phyloP scores from a whole-genome alignment of 306 rosid species.

The Dalbergia cultrata region DNA sequence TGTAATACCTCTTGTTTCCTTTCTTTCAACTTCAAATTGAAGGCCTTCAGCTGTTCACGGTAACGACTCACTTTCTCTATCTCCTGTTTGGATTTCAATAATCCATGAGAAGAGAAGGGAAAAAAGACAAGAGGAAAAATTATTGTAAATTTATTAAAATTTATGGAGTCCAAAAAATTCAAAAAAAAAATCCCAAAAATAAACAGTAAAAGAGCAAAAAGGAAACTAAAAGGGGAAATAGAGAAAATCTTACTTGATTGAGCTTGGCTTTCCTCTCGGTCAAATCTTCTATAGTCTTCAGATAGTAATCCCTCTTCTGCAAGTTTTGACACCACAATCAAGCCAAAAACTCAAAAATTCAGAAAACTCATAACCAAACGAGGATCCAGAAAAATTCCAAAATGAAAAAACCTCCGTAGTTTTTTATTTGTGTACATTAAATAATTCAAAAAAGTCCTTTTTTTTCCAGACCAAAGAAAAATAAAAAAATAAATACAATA shows the following conservation, averaged over 20 bases:
- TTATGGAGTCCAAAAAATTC: background rate
- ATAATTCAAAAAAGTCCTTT: background rate
- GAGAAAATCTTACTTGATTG: constrained; percentile 49
- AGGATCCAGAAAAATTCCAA: background rate
- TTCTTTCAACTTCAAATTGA: constrained; percentile 51
- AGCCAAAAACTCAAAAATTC: constrained; percentile 32
- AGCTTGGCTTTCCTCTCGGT: constrained; percentile 35
- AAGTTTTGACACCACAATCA: background rate
- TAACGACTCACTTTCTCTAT: constrained; percentile 47
- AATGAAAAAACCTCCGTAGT: too few relatives aligned
- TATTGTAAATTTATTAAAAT: too few relatives aligned
- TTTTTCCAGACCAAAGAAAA: background rate
- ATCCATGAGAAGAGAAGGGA: background rate
- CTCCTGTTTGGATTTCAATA: constrained; percentile 52
- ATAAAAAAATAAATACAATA: background rate
- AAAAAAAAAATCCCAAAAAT: background rate
- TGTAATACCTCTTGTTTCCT: constrained; percentile 54
- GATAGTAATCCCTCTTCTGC: constrained; percentile 54
- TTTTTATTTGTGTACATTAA: background rate
- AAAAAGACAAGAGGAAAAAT: too few relatives aligned
- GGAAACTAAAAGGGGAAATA: background rate
- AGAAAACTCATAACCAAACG: background rate
- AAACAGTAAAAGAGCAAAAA: constrained; percentile 17
- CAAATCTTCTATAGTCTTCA: constrained; percentile 43
- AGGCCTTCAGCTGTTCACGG: constrained; percentile 26